phyloP scores from a whole-genome alignment of 345 rosid genomes.

The Populus euphratica region DNA sequence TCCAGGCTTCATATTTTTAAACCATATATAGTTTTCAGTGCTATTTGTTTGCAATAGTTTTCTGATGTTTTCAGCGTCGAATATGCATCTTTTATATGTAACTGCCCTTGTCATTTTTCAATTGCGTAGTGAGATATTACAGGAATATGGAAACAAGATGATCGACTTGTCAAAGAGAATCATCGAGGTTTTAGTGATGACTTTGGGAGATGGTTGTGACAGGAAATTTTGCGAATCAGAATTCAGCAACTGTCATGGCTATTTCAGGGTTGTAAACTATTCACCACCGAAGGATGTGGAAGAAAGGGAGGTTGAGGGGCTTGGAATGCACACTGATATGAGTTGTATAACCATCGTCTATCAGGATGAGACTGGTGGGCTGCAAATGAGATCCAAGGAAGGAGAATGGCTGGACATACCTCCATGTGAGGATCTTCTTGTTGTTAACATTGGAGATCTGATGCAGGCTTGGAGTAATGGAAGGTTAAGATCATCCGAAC shows the following conservation, averaged over 20 bases:
- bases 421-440: constrained; percentile 49
- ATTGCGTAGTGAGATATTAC: constrained; percentile 43
- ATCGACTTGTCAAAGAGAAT: constrained; percentile 49
- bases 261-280: constrained; percentile 58
- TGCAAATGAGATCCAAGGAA: constrained; percentile 65
- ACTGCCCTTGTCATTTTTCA: background rate
- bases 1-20: background rate
- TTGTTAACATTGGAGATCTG: constrained; percentile 72
- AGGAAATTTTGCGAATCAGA: constrained; percentile 40
- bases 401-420: constrained; percentile 51
- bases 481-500: constrained; percentile 63
- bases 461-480: constrained; percentile 88
- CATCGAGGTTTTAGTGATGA: constrained; percentile 40
- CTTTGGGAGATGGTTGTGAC: constrained; percentile 41
- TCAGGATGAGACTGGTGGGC: constrained; percentile 70
- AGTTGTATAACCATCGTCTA: constrained; percentile 72
- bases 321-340: constrained; percentile 80
- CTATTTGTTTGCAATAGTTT: too few species aligned
- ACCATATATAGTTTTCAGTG: background rate
- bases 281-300: constrained; percentile 43
- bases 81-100: background rate
- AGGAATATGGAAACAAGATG: constrained; percentile 61
- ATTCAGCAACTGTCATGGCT: constrained; percentile 57
- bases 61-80: too few species aligned
- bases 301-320: constrained; percentile 58